Evolutionary conservation across 768 basidiomycete genomes (phyloP), one percentile per base, ranked within the genome.

Genomic region (Boletus eberwhitei): DNA sequence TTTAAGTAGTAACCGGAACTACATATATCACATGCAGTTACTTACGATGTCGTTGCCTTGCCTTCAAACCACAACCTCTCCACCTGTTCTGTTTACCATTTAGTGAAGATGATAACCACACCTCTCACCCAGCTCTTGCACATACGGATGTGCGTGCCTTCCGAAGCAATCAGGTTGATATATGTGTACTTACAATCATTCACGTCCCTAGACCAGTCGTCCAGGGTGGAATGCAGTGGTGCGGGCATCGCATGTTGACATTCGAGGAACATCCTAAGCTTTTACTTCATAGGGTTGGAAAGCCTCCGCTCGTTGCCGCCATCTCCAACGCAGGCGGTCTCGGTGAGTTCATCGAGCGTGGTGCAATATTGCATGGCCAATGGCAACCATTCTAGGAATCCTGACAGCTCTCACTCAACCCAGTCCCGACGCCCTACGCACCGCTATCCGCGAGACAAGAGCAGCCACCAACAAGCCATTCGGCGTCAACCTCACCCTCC

Each of bases 211-310:
- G 88, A 32, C 92, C 91, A 16, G 75, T 93, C 43, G 80, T 94
- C 2, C 92, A 93, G 67, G 91, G 90, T 22, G 91, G 90, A 44
- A 93, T 93, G 90, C 91, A 93, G 82, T 94, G 88, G 88, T 90
- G 73, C 43, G 56, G 5, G 26, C 21, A 13, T 45, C 11, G 2
- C 46, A 44, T 49, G 6, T 32, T 37, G 44, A 19, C 22, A 43
- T 17, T 49, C n/a, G 37, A 19, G 16, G 17, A 16, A 12, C 16
- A 39, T 43, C 45, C 52, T 45, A 31, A 21, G 6, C n/a, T n/a
- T 17, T 53, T 31, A 17, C 32, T n/a, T 36, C 34, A 22, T 29
- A 88, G 90, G 91, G 90, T 95, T 42, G 92, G 92, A 22, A 69
- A 85, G 14, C 91, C 93, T 1, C 68, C 71, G 54, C 80, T 94